These are phyloP conservation scores for Vaccinium macrocarpon DNA, from an alignment of 148 eudicot genomes.

Conservation along the genomic window DNA sequence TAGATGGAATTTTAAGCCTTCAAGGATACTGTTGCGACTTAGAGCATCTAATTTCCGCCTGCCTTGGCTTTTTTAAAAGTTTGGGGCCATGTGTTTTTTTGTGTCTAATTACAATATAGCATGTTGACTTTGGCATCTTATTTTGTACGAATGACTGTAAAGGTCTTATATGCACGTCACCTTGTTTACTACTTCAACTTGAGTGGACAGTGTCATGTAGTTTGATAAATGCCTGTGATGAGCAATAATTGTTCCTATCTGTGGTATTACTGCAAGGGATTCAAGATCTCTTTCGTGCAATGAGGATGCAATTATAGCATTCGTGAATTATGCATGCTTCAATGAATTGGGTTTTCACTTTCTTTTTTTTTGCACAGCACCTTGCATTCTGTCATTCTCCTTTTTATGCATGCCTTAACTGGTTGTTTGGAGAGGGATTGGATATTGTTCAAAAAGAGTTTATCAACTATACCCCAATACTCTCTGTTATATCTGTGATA, in stretches of 20 bases:
- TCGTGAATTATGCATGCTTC: background rate
- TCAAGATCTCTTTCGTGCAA: background rate
- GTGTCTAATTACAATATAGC: background rate
- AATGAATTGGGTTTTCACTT: background rate
- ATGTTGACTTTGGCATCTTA: background rate
- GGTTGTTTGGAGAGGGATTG: background rate
- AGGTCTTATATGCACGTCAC: background rate
- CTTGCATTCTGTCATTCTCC: background rate
- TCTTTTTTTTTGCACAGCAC: too few relatives aligned
- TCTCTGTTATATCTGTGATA: background rate
- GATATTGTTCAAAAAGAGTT: background rate
- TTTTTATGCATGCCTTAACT: background rate
- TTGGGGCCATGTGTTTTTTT: background rate
- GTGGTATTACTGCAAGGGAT: background rate
- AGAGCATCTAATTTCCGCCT: background rate
- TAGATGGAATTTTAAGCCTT: conserved; percentile 18
- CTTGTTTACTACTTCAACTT: background rate
- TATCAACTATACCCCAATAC: background rate
- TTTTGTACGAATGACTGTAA: background rate
- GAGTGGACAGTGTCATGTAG: background rate
- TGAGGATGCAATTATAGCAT: background rate
- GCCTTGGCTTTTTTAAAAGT: background rate
- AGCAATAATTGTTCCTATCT: background rate
- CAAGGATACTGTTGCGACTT: background rate
- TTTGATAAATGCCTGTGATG: background rate